Base-by-base conservation (phyloP, 179 eudicot genomes). In the Beta lomatogona region DNA sequence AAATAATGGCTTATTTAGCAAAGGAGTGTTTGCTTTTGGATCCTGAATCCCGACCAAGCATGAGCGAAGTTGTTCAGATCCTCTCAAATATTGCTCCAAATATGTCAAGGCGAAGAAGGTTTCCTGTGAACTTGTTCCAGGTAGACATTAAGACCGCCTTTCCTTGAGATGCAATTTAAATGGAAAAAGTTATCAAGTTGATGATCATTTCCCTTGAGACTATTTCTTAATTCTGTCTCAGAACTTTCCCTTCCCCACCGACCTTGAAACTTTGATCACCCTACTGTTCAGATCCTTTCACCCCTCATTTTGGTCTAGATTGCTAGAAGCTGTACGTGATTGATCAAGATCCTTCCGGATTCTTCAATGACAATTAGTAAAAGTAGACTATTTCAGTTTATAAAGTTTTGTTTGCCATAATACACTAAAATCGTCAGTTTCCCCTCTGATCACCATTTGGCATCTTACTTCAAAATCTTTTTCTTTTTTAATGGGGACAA, bases 21-120 rank as follows among this genome's bases (percentile, higher is more conserved):
- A 95, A 94, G 88, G 99, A 95, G 89, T 95, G 99, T 82, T 86
- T 95, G 81, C 85, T 89, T 66, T 78, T 92, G 88, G 98, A 94
- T 89, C 99, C 99, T 70, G 99, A 95, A 80, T 86, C 88, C 68
- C 94, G 98, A 41, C 99, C 99, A 75, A 89, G 86, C 86, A 95
- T 95, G 99, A 91, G 92, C 54, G 99, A 95, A 87, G 97, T 91
- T 82, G 99, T 95, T 75, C 99, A 95, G 82, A 85, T 95, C 79
- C 97, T 95, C 80, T 89, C 92, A 70, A 90, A 94, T 73, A 91
- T 95, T 80, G 89, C 90, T 78, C 92, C 97, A 52, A 88, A 89
- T 81, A 86, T 84, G 82, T 89, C 98, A 73, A 89, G 76, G 80
- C 86, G 92, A 82, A 87, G 88, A 71, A 89, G 86, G 79, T 78